Conservation (phyloP, 2,329 filamentous ascomycete species). For the Ceratocystis eucalypticola region DNA sequence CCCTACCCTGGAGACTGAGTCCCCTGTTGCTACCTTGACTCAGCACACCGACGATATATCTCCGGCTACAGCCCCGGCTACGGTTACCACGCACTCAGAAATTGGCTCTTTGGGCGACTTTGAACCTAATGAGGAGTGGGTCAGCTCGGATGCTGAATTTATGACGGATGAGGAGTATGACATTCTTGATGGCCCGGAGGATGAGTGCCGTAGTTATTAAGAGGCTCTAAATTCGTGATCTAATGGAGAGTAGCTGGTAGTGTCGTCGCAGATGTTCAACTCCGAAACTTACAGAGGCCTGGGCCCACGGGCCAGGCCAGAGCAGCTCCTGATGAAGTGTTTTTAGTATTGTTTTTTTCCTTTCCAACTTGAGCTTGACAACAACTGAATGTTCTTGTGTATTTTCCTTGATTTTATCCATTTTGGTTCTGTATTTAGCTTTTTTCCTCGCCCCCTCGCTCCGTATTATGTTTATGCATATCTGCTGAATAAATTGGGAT, state of each 20-base stretch:
- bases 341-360: background rate
- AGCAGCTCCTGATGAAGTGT: background rate
- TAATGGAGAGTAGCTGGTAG: background rate
- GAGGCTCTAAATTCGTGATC: background rate
- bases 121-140: slow-evolving; percentile 46
- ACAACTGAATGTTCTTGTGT: background rate
- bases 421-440: background rate
- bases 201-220: slow-evolving; percentile 51
- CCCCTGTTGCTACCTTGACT: background rate
- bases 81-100: slow-evolving; percentile 23
- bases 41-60: background rate
- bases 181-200: slow-evolving; percentile 85
- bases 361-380: background rate
- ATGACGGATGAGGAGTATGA: slow-evolving; percentile 97
- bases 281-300: background rate
- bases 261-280: background rate
- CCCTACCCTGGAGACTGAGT: slow-evolving; percentile 25
- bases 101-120: slow-evolving; percentile 33
- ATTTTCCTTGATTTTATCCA: background rate
- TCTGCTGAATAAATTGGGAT: background rate
- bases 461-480: background rate
- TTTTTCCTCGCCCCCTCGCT: background rate
- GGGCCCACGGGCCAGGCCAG: background rate
- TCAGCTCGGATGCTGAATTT: slow-evolving; percentile 59
- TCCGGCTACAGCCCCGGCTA: slow-evolving; percentile 21